A percentile compares a stretch with the other conserved stretches of the same genome.
These are phyloP conservation scores for Reticulascus tulasneorum DNA, from an alignment of 2,329 filamentous ascomycete genomes.

Conservation along the genomic window DNA sequence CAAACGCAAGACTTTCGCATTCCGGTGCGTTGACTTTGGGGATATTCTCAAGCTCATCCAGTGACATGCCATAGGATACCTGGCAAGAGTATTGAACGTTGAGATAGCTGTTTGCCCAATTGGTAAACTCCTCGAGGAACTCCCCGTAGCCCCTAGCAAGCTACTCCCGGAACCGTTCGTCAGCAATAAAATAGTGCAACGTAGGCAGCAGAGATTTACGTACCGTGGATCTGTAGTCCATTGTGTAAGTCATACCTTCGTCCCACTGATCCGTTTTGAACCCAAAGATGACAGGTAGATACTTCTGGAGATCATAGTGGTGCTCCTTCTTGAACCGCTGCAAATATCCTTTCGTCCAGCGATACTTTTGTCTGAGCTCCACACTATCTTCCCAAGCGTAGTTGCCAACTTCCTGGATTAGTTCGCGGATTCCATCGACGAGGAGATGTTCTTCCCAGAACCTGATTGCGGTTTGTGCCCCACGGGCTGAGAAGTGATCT, in stretches of 20 bases:
- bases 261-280: conserved; percentile 11
- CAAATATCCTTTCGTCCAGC: conserved; percentile 30
- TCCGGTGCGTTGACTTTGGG: conserved; percentile 34
- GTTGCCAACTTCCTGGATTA: conserved; percentile 28
- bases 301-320: conserved; percentile 28
- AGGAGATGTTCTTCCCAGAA: conserved; percentile 37
- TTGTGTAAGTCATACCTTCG: conserved; percentile 7
- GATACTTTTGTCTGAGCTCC: conserved; percentile 27
- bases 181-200: too few species aligned
- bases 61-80: conserved; percentile 34
- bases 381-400: conserved; percentile 30
- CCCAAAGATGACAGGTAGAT: conserved; percentile 29
- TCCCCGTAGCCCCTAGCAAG: too few species aligned
- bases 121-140: conserved; percentile 25
- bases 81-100: conserved; percentile 33
- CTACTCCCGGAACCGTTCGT: too few species aligned
- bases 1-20: conserved; percentile 33
- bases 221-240: conserved; percentile 13
- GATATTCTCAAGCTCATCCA: conserved; percentile 37
- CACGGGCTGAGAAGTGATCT: conserved; percentile 30
- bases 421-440: conserved; percentile 21
- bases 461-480: conserved; percentile 27
- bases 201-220: too few species aligned
- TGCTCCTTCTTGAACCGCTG: conserved; percentile 22
- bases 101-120: conserved; percentile 26